phyloP scores from a whole-genome alignment of 1,139 yeast genomes.

The Protomyces gravidus region DNA sequence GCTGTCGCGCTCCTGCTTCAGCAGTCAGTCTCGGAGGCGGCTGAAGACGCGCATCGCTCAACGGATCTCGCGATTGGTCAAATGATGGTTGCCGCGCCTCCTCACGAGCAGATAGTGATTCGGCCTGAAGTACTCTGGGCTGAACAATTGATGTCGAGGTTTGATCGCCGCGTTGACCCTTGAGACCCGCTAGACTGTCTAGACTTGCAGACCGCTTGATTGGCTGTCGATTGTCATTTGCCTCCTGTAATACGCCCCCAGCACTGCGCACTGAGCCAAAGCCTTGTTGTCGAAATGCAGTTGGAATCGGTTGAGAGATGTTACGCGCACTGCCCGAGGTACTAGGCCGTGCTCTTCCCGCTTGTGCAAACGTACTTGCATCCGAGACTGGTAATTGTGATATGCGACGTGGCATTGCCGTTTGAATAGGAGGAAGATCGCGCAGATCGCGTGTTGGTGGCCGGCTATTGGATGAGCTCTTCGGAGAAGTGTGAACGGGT shows the following conservation, averaged over 20 bases:
- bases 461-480: background rate
- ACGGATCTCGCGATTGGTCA: background rate
- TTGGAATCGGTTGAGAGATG: conserved; percentile 13
- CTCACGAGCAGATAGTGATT: background rate
- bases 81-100: background rate
- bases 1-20: background rate
- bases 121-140: background rate
- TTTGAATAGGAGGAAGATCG: background rate
- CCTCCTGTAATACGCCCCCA: background rate
- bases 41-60: background rate
- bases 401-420: background rate
- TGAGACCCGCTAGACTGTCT: conserved; percentile 4
- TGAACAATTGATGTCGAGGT: too few species aligned
- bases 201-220: conserved; percentile 10
- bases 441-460: background rate
- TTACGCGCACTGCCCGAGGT: conserved; percentile 4
- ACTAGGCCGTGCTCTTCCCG: background rate
- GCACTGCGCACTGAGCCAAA: background rate
- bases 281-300: background rate
- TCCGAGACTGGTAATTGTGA: background rate
- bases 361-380: background rate
- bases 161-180: background rate
- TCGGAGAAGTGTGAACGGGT: background rate
- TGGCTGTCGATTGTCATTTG: background rate
- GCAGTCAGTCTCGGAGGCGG: background rate